Percentiles rank a stretch among this genome's conserved stretches.
Conservation (phyloP, 2,329 filamentous ascomycete species). For the Ophiostoma populinum region DNA sequence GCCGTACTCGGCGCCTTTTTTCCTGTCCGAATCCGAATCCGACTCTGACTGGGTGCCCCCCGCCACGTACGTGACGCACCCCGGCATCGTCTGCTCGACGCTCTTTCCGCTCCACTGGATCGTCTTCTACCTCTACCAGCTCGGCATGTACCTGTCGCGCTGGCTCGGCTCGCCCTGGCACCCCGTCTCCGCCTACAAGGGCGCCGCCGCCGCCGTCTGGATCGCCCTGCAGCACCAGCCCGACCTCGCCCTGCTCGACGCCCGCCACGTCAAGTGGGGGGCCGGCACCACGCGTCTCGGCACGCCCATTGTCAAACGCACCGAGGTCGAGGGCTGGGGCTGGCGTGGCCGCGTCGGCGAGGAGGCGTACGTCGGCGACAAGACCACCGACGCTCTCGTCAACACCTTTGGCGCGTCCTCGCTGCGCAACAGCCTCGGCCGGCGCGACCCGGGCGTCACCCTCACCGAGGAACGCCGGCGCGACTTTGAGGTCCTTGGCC, state of each 20-base stretch:
- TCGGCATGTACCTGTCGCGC: constrained; percentile 53
- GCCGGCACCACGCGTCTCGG: constrained; percentile 46
- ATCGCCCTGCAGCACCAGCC: constrained; percentile 51
- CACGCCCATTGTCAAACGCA: constrained; percentile 45
- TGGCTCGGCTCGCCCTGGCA: constrained; percentile 84
- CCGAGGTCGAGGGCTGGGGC: constrained; percentile 79
- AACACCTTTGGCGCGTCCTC: neutral
- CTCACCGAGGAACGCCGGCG: constrained; percentile 42
- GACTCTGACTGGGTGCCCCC: constrained; percentile 38
- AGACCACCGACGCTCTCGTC: constrained; percentile 25
- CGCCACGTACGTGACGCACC: constrained; percentile 60
- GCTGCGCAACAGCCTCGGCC: constrained; percentile 34
- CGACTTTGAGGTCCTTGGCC: constrained; percentile 45
- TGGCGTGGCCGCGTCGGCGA: constrained; percentile 41
- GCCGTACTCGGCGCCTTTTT: constrained; percentile 38
- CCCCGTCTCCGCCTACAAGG: constrained; percentile 54
- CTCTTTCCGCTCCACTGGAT: constrained; percentile 60
- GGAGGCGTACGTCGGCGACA: constrained; percentile 24
- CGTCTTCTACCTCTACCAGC: constrained; percentile 51
- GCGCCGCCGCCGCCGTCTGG: constrained; percentile 62
- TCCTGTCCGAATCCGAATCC: no score
- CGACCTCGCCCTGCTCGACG: constrained; percentile 37
- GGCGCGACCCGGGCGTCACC: constrained; percentile 40
- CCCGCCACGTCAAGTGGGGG: constrained; percentile 63
- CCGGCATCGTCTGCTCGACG: constrained; percentile 68